Evolutionary conservation across 2,329 filamentous ascomycete species (phyloP).

Genomic region (Sphaceloma murrayae): DNA sequence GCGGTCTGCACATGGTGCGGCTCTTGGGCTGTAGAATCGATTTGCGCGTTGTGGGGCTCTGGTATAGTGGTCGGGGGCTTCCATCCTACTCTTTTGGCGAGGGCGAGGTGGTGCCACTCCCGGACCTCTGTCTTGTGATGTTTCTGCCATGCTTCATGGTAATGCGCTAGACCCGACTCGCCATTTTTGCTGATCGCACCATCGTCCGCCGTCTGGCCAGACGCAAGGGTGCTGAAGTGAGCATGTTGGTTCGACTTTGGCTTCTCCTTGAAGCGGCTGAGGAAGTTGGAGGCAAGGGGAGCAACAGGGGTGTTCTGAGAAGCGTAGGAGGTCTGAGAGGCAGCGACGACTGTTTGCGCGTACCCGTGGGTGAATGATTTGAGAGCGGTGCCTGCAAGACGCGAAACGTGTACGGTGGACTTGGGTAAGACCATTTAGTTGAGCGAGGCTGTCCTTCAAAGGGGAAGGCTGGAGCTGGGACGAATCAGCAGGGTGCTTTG

Average conservation of each 20-base stretch:
- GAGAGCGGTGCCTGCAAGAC: constrained; percentile 55
- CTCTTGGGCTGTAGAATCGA: no score
- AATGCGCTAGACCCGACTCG: constrained; percentile 64
- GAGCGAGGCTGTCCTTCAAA: constrained; percentile 54
- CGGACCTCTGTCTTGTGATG: constrained; percentile 59
- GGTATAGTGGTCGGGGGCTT: constrained; percentile 46
- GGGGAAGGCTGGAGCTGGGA: constrained; percentile 39
- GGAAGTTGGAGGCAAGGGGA: constrained; percentile 42
- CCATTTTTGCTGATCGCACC: constrained; percentile 28
- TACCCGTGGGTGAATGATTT: constrained; percentile 98
- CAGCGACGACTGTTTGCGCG: constrained; percentile 93
- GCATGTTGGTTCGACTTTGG: constrained; percentile 24
- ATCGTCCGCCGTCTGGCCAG: constrained; percentile 29
- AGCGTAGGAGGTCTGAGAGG: constrained; percentile 75
- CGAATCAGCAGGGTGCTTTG: constrained; percentile 20
- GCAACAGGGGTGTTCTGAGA: constrained; percentile 50
- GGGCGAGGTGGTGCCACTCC: constrained; percentile 88
- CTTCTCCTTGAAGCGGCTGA: constrained; percentile 36
- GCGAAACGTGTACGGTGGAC: constrained; percentile 74
- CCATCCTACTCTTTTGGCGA: constrained; percentile 82
- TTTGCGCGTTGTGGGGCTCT: constrained; percentile 28
- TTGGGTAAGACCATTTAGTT: constrained; percentile 79
- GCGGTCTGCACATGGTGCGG: constrained; percentile 29
- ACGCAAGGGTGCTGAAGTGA: constrained; percentile 21
- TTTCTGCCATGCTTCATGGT: constrained; percentile 83